Evolutionary conservation across 2,329 filamentous ascomycete genomes (phyloP), one percentile per base, ranked within the genome.

Genomic region (Graphilbum ipis-grandicollis): DNA sequence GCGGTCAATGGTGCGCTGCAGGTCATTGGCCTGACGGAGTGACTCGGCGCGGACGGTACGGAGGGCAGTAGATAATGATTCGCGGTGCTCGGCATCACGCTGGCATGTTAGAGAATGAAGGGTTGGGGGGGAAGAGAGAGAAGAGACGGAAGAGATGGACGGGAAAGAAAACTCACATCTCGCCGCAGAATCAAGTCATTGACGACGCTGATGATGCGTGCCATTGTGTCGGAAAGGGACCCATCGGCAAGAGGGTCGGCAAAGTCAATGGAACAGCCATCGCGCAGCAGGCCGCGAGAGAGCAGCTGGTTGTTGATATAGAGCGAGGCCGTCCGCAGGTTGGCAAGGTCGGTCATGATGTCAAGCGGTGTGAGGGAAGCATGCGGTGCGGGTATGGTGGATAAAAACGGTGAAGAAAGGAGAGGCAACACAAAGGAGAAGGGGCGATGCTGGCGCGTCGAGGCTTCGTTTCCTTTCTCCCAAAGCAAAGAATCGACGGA

Each of bases 101-200:
- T 92, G 55, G n/a, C 3, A 15, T 17, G 28, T 22, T 9, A 10
- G 23, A 37, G n/a, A n/a, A n/a, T n/a, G n/a, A n/a, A n/a, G n/a
- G n/a, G n/a, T n/a, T n/a, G n/a, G n/a, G n/a, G n/a, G n/a, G n/a
- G n/a, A n/a, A n/a, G n/a, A n/a, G n/a, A n/a, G n/a, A 28, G 21
- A 23, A 23, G 5, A 33, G 5, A 33, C 12, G 5, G 6, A 19
- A 15, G n/a, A 15, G 18, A 15, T 5, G 18, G 4, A 31, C n/a
- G n/a, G n/a, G 8, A 19, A 33, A 15, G 13, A 17, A 13, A 33
- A 63, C 75, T 48, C 63, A 93, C 84, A 55, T 98, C 90, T 63
- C 86, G 74, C 46, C 86, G 73, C 41, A 94, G 56, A 41, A 98
- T 83, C 47, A 98, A 59, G 52, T 98, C 90, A 56, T 98, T 93